These are phyloP conservation scores for Xanthoconium purpureum DNA, from an alignment of 768 basidiomycete species.

Conservation along the genomic window DNA sequence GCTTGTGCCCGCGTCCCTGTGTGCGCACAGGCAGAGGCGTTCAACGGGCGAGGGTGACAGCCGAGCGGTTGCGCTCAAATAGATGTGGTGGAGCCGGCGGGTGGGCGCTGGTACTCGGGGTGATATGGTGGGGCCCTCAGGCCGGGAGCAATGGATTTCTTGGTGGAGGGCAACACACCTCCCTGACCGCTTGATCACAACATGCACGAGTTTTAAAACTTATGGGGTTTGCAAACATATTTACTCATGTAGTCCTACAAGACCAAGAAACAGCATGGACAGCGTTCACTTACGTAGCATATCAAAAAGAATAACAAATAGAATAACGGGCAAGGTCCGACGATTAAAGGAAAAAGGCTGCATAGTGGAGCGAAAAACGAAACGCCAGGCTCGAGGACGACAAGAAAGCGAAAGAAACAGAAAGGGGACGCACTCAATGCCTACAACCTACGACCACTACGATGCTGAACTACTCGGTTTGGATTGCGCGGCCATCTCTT, in stretches of 20 bases:
- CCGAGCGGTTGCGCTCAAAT: too few relatives aligned
- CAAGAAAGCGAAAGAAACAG: slow-evolving; percentile 6
- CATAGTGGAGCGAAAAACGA: slow-evolving; percentile 9
- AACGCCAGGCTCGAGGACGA: neutral
- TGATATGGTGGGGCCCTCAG: too few relatives aligned
- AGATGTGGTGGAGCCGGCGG: too few relatives aligned
- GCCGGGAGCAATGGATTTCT: too few relatives aligned
- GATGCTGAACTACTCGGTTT: neutral
- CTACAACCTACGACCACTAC: neutral
- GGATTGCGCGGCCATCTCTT: slow-evolving; percentile 35
- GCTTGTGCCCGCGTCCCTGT: too few relatives aligned
- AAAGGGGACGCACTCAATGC: neutral
- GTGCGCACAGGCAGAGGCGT: too few relatives aligned
- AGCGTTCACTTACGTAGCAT: slow-evolving; percentile 15
- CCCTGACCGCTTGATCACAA: too few relatives aligned
- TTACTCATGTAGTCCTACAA: slow-evolving; percentile 20
- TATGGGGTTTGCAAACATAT: slow-evolving; percentile 17
- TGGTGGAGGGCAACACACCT: too few relatives aligned
- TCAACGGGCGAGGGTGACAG: too few relatives aligned
- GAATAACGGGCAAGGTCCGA: neutral
- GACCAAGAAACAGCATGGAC: slow-evolving; percentile 12
- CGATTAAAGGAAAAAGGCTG: neutral
- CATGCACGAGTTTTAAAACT: slow-evolving; percentile 9
- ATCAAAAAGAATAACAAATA: neutral
- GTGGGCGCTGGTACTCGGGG: too few relatives aligned